Conservation (phyloP, 495 filamentous ascomycete species). For the Darksidea phi region DNA sequence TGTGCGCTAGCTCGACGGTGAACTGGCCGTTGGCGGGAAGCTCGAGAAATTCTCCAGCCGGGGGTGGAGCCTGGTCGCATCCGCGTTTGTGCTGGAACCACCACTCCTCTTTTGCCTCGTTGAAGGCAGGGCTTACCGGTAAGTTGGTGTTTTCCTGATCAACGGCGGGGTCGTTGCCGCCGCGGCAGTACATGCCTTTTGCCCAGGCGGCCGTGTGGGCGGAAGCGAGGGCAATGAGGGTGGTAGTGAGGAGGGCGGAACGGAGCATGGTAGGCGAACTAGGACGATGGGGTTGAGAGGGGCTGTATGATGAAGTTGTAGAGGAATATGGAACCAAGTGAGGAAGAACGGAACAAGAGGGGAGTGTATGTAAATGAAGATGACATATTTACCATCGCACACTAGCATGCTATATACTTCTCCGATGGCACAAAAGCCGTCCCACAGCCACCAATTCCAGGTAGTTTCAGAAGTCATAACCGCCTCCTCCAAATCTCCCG, state of each 20-base stretch:
- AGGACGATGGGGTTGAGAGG: background rate
- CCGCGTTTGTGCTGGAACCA: conserved; percentile 55
- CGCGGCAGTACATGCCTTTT: conserved; percentile 54
- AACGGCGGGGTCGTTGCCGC: conserved; percentile 32
- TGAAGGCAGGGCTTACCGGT: conserved; percentile 48
- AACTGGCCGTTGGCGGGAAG: conserved; percentile 56
- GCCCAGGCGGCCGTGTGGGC: conserved; percentile 50
- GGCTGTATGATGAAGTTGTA: background rate
- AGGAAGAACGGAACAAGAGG: background rate
- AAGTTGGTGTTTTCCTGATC: conserved; percentile 49
- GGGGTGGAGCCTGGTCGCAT: conserved; percentile 48
- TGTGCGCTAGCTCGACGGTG: conserved; percentile 56
- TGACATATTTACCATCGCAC: no score
- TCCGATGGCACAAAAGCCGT: no score
- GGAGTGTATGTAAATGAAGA: no score
- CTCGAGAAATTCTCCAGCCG: conserved; percentile 47
- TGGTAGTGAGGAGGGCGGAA: conserved; percentile 1
- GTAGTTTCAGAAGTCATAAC: no score
- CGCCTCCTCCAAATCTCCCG: no score
- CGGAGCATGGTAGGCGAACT: conserved; percentile 10
- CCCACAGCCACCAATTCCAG: no score
- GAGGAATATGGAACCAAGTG: background rate
- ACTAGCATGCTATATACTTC: no score
- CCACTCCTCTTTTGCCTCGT: conserved; percentile 48
- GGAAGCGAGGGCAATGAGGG: conserved; percentile 15